Conservation (phyloP, 495 filamentous ascomycete species). For the Daldinia decipiens region DNA sequence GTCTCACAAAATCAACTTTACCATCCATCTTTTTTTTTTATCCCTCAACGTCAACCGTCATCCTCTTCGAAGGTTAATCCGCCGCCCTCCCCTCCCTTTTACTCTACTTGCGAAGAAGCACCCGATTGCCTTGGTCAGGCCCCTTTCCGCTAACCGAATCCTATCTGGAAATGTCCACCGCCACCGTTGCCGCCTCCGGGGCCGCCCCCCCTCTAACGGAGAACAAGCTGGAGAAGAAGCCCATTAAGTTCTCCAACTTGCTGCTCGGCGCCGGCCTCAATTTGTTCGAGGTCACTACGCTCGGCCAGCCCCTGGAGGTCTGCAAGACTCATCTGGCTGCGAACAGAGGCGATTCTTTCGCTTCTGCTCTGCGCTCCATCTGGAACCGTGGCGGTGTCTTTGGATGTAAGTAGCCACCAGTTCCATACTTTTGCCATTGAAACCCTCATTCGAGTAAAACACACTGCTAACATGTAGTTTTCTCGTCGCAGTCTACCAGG, state of each 20-base stretch:
- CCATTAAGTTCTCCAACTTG: conserved; percentile 99
- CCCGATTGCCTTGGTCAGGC: conserved; percentile 93
- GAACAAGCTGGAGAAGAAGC: conserved; percentile 90
- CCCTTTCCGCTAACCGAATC: conserved; percentile 66
- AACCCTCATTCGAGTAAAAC: neutral
- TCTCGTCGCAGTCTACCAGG: conserved; percentile 85
- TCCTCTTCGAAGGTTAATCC: conserved; percentile 11
- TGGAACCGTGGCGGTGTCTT: conserved; percentile 94
- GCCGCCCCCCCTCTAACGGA: conserved; percentile 61
- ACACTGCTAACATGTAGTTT: conserved; percentile 20
- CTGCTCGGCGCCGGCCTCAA: conserved; percentile 95
- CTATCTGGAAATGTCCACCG: conserved; percentile 64
- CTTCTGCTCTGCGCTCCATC: conserved; percentile 80
- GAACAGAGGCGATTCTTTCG: conserved; percentile 89
- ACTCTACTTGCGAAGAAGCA: conserved; percentile 75
- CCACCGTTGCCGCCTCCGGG: conserved; percentile 64
- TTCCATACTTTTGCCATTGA: neutral
- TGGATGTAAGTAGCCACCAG: conserved; percentile 78
- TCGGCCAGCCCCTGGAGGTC: conserved; percentile 92
- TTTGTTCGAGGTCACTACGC: conserved; percentile 94
- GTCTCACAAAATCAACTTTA: conserved; percentile 24
- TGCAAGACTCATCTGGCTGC: conserved; percentile 99
- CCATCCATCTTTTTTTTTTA: conserved; percentile 18
- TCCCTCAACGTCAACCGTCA: conserved; percentile 21
- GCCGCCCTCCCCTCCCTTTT: conserved; percentile 38